Evolutionary conservation across 768 basidiomycete genomes (phyloP).

Genomic region (Serendipita sp.): DNA sequence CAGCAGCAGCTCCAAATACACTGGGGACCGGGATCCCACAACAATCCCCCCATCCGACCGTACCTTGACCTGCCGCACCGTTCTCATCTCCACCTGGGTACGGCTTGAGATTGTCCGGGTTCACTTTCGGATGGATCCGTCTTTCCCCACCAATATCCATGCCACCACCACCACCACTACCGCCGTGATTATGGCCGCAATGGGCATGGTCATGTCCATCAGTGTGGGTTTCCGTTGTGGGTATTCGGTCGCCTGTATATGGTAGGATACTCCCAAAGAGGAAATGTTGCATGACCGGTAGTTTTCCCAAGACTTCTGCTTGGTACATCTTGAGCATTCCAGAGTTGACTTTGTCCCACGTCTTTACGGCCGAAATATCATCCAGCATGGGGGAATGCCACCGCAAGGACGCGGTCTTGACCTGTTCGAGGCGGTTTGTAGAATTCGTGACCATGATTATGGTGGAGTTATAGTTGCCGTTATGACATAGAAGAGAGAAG

Average conservation of each 20-base stretch:
- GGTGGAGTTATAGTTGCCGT: no score
- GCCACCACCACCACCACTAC: neutral
- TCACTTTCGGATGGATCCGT: neutral
- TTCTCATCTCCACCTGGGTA: neutral
- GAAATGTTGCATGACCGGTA: slow-evolving; percentile 94
- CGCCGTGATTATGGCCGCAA: slow-evolving; percentile 34
- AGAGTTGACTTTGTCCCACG: slow-evolving; percentile 91
- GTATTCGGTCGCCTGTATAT: slow-evolving; percentile 43
- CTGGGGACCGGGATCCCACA: slow-evolving; percentile 82
- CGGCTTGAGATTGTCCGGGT: neutral
- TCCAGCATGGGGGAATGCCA: slow-evolving; percentile 99
- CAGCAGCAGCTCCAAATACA: slow-evolving; percentile 57
- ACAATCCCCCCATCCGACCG: slow-evolving; percentile 66
- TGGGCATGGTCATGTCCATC: slow-evolving; percentile 22
- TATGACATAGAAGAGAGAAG: neutral
- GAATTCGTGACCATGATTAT: no score
- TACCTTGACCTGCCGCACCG: neutral
- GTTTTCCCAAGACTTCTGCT: slow-evolving; percentile 87
- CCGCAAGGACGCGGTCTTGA: slow-evolving; percentile 85
- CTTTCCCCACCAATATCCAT: neutral
- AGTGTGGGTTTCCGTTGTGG: slow-evolving; percentile 16
- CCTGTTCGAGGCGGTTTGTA: slow-evolving; percentile 28
- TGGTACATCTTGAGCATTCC: slow-evolving; percentile 98
- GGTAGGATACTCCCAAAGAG: slow-evolving; percentile 69
- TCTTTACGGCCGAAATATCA: slow-evolving; percentile 87